These are phyloP conservation scores for Lichtheimia ornata DNA, from an alignment of 371 early-diverging fungal species.

Conservation along the genomic window DNA sequence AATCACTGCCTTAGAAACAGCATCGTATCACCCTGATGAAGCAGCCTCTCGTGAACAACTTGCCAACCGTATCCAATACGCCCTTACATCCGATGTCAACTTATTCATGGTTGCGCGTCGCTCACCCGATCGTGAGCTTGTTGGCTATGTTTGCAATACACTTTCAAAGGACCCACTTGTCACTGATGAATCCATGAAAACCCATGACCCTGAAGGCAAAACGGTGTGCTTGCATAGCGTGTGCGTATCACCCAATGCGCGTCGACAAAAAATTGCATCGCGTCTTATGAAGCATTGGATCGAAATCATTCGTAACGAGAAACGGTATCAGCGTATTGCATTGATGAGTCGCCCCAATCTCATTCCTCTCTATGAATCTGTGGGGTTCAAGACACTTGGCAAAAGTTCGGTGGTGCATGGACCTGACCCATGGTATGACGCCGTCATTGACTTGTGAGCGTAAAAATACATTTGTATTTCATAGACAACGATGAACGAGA, in stretches of 20 bases:
- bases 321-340: conserved; percentile 50
- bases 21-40: conserved; percentile 63
- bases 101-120: conserved; percentile 59
- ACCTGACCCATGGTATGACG: conserved; percentile 61
- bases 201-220: conserved; percentile 60
- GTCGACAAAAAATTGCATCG: conserved; percentile 62
- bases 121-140: conserved; percentile 25
- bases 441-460: conserved; percentile 29
- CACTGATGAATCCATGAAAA: conserved; percentile 68
- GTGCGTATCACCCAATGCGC: conserved; percentile 52
- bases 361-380: conserved; percentile 59
- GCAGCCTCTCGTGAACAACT: conserved; percentile 63
- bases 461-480: not conserved
- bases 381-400: conserved; percentile 61
- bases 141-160: conserved; percentile 67
- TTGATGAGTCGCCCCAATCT: conserved; percentile 60
- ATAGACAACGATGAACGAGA: conserved; percentile 24
- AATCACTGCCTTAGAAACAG: conserved; percentile 35
- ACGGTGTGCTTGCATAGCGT: conserved; percentile 75
- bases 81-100: conserved; percentile 37
- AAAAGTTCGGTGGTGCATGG: conserved; percentile 66
- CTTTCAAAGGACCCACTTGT: conserved; percentile 43
- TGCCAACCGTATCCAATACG: conserved; percentile 51
- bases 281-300: conserved; percentile 52
- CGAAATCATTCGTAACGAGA: conserved; percentile 28